Evolutionary conservation across 2,329 filamentous ascomycete species (phyloP).

Genomic region (Colletotrichum sp.): DNA sequence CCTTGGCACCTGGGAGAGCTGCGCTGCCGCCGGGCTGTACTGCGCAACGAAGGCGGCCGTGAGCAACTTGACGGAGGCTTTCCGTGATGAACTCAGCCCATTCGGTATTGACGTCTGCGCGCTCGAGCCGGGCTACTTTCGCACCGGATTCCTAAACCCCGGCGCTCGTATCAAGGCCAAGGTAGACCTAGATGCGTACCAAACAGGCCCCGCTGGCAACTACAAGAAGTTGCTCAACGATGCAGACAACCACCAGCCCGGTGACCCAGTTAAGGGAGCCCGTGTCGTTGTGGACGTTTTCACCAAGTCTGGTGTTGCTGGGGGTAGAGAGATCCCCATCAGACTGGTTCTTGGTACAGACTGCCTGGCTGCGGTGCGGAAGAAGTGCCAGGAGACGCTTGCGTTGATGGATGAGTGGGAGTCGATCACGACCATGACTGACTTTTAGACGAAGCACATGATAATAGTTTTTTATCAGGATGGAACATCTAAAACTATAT

Average conservation of each 20-base stretch:
- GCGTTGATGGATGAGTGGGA: constrained; percentile 55
- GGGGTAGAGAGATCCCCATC: constrained; percentile 54
- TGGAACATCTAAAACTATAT: too few species aligned
- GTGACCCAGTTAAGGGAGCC: constrained; percentile 59
- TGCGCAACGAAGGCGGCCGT: constrained; percentile 51
- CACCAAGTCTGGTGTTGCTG: constrained; percentile 50
- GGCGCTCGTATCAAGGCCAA: constrained; percentile 30
- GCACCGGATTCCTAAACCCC: constrained; percentile 51
- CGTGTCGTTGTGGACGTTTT: constrained; percentile 60
- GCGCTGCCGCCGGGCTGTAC: constrained; percentile 42
- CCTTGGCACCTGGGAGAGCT: constrained; percentile 47
- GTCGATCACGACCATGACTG: constrained; percentile 41
- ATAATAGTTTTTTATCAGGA: rapidly evolving
- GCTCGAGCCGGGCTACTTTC: constrained; percentile 59
- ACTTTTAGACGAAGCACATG: constrained; percentile 16
- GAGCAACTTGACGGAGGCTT: constrained; percentile 47
- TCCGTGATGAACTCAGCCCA: constrained; percentile 46
- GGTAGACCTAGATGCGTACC: constrained; percentile 36
- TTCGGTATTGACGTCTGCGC: constrained; percentile 48
- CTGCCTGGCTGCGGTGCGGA: constrained; percentile 42
- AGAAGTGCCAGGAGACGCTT: constrained; percentile 47
- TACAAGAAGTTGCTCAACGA: constrained; percentile 32
- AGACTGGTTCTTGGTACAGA: constrained; percentile 62
- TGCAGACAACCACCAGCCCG: constrained; percentile 54
- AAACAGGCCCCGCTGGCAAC: constrained; percentile 31